Conservation (phyloP, 192 early-diverging fungal genomes). For the Phycomyces nitens region DNA sequence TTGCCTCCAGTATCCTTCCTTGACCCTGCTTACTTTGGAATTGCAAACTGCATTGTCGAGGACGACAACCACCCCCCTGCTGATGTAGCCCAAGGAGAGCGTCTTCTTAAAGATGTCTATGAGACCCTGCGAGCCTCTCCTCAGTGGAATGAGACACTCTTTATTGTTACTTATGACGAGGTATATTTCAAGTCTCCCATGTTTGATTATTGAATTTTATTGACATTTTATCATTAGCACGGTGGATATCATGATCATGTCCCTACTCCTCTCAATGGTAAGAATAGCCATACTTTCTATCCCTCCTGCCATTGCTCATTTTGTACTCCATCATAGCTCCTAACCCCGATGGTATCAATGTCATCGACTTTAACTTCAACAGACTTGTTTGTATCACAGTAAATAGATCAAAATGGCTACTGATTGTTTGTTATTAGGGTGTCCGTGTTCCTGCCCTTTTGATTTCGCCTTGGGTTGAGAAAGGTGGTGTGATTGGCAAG, state of each 20-base stretch:
- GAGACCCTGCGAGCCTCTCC: conserved; percentile 45
- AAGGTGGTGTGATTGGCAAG: conserved; percentile 30
- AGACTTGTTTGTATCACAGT: conserved; percentile 18
- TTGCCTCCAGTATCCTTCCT: conserved; percentile 20
- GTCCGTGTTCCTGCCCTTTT: conserved; percentile 48
- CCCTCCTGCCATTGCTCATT: conserved; percentile 31
- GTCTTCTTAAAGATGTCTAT: conserved; percentile 38
- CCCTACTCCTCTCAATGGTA: conserved; percentile 40
- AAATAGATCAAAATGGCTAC: background rate
- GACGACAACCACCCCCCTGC: conserved; percentile 23
- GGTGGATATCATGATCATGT: conserved; percentile 44
- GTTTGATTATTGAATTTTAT: too few species aligned
- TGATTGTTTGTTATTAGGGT: conserved; percentile 18
- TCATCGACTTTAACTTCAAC: conserved; percentile 41
- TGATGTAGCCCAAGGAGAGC: conserved; percentile 29
- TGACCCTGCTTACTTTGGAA: conserved; percentile 23
- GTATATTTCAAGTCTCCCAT: too few species aligned
- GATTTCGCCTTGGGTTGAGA: conserved; percentile 42
- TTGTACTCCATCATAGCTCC: conserved; percentile 24
- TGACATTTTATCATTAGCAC: background rate
- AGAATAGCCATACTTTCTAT: conserved; percentile 25
- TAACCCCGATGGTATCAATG: conserved; percentile 38
- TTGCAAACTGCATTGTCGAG: conserved; percentile 22
- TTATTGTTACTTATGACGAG: conserved; percentile 51
- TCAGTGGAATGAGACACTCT: conserved; percentile 46